Base-by-base conservation (phyloP, 306 rosid species). In the Alnus glutinosa region DNA sequence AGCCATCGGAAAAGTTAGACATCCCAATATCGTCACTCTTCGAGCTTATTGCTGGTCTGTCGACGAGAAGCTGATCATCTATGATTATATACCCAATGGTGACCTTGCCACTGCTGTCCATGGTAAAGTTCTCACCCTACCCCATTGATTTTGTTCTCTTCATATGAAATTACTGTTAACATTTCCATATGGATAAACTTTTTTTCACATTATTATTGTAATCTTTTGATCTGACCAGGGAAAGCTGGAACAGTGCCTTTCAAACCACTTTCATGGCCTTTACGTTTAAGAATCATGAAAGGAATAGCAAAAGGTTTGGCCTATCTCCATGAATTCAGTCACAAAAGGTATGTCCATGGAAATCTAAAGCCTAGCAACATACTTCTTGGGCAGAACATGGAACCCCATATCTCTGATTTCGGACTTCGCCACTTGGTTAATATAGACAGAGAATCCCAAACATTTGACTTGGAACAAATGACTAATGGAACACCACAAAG, bases 31-130 rank as follows among this genome's bases (percentile, higher is more conserved):
- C 2, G 90, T 75, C 16, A 62, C 85, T 70, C 82, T 89, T 4
- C 78, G 76, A 82, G 92, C 92, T 62, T 89, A 89, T 62, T 89
- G 87, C 74, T 89, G 90, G 90, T 86, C 92, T 64, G 86, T 86
- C 7, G 90, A 89, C 64, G 92, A 89, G 74, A 89, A 89, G 84
- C 83, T 89, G 71, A 88, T 89, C 74, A 84, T 89, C 59, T 84
- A 84, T 78, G 92, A 88, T 69, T 86, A 86, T 62, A 74, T 82
- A 9, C 79, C 92, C 5, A 88, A 89, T 52, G 92, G 90, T 52
- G 83, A 75, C 75, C 90, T 89, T 73, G 79, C 90, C 51, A 63
- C 77, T 51, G 89, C 89, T 42, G 69, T 89, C 83, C 92, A 86
- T 48, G 90, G 92, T 84, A 55, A 68, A 59, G 44, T 66, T 14